A percentile compares a stretch with the other conserved stretches of the same genome.
These are phyloP conservation scores for Phytophthora syringae DNA, from an alignment of 352 stramenopile genomes.

Conservation along the genomic window DNA sequence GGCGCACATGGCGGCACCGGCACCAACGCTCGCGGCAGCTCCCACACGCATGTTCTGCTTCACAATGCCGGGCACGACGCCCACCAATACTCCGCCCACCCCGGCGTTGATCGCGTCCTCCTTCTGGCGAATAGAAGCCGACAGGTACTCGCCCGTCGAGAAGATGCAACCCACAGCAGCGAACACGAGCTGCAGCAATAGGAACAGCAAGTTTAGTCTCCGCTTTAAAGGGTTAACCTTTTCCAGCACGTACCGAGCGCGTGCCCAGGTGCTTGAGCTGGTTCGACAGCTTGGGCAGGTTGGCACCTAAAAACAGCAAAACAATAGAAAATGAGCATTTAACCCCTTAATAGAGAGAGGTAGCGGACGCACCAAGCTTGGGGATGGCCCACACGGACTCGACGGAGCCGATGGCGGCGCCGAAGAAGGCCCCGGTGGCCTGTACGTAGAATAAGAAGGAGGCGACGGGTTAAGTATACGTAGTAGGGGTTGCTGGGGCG, in stretches of 20 bases:
- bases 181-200: constrained; percentile 69
- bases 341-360: not conserved
- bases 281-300: constrained; percentile 82
- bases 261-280: constrained; percentile 84
- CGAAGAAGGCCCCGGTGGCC: constrained; percentile 82
- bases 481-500: not conserved
- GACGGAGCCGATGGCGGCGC: constrained; percentile 69
- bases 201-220: constrained; percentile 2
- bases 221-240: not conserved
- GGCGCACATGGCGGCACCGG: constrained; percentile 54
- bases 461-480: not conserved
- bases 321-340: not conserved
- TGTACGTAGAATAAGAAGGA: constrained; percentile 21
- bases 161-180: constrained; percentile 67
- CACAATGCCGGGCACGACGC: constrained; percentile 73
- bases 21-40: constrained; percentile 51
- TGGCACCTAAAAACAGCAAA: constrained; percentile 47
- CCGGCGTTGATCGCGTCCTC: constrained; percentile 73
- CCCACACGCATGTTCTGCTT: constrained; percentile 80
- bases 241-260: constrained; percentile 57
- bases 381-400: constrained; percentile 90
- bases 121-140: constrained; percentile 74
- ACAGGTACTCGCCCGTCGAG: constrained; percentile 69
- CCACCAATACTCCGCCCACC: constrained; percentile 67
- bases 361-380: constrained; percentile 70